A percentile compares a stretch with the other conserved stretches of the same genome.
Conservation (phyloP, 2,329 filamentous ascomycete species). For the Akanthomyces uredinophilus region DNA sequence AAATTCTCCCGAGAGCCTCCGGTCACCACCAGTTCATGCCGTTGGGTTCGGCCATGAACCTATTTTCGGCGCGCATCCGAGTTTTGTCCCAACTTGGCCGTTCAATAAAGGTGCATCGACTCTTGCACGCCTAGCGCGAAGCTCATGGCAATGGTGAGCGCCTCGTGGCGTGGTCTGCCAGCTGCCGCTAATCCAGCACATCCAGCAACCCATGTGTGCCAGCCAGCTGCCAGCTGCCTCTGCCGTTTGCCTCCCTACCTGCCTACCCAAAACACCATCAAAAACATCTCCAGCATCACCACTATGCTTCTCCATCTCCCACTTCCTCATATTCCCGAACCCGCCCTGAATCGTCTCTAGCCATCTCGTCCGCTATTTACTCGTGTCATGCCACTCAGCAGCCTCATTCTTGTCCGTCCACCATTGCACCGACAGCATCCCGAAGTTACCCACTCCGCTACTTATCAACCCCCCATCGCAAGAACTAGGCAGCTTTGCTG, state of each 20-base stretch:
- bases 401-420: constrained; percentile 1
- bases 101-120: not conserved
- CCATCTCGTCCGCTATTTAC: not conserved
- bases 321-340: not conserved
- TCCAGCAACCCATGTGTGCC: no score
- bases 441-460: not conserved
- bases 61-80: no score
- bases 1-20: constrained; percentile 1
- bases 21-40: not conserved
- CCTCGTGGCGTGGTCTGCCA: not conserved
- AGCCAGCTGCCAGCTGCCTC: not conserved
- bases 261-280: not conserved
- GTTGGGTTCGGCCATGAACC: not conserved
- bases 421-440: constrained; percentile 2
- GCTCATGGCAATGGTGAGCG: no score
- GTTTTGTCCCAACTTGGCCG: not conserved
- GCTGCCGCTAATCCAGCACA: not conserved
- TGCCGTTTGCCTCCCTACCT: not conserved
- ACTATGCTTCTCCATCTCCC: not conserved
- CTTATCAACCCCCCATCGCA: not conserved
- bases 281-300: not conserved
- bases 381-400: constrained; percentile 6
- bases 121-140: not conserved
- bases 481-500: not conserved
- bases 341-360: not conserved